Conservation (phyloP, 768 basidiomycete genomes). For the Hortiboletus flavorubellus region DNA sequence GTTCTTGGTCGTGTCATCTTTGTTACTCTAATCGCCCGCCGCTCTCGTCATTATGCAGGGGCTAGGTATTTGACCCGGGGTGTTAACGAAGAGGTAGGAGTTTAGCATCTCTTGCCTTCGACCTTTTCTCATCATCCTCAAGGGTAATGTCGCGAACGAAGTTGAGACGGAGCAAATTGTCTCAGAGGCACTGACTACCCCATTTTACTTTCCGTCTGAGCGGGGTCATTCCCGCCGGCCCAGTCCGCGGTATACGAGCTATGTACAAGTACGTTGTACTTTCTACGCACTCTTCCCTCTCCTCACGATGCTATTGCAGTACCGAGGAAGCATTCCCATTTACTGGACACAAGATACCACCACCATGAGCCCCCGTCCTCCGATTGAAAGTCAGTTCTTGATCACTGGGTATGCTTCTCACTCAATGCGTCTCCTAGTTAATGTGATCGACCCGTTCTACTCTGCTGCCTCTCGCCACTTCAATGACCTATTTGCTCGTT, state of each 20-base stretch:
- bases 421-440: conserved; percentile 50
- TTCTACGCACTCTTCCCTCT: neutral
- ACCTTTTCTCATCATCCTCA: neutral
- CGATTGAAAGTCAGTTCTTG: conserved; percentile 79
- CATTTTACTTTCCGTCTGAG: conserved; percentile 71
- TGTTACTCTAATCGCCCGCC: conserved; percentile 89
- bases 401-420: neutral
- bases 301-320: conserved; percentile 40
- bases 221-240: conserved; percentile 47
- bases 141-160: conserved; percentile 99
- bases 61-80: conserved; percentile 93
- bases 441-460: conserved; percentile 92
- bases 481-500: conserved; percentile 83
- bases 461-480: conserved; percentile 92
- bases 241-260: conserved; percentile 89
- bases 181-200: conserved; percentile 82
- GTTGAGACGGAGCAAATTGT: conserved; percentile 99
- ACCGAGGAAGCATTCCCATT: conserved; percentile 92
- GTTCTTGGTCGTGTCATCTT: conserved; percentile 89
- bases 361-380: conserved; percentile 88
- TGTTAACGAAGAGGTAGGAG: conserved; percentile 80
- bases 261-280: conserved; percentile 66
- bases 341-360: conserved; percentile 96
- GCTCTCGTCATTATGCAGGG: conserved; percentile 94
- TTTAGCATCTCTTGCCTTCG: neutral